These are phyloP conservation scores for Pseudogymnoascus sp. DNA, from an alignment of 2,329 filamentous ascomycete species.

Conservation along the genomic window DNA sequence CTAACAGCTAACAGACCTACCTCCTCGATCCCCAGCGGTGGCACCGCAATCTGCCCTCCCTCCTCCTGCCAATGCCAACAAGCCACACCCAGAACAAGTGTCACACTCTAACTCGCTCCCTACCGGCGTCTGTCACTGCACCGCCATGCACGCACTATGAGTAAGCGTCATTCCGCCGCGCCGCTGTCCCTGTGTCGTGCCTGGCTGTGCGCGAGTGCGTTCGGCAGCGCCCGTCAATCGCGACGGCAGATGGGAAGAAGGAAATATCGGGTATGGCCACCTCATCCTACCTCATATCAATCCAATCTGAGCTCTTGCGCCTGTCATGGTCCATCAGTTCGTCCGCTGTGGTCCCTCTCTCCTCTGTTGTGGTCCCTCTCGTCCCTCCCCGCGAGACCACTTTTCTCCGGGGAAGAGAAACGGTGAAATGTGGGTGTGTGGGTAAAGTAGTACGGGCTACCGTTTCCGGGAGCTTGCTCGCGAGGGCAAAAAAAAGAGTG, in stretches of 20 bases:
- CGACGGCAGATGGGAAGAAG: neutral
- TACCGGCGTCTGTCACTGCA: neutral
- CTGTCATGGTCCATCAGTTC: no score
- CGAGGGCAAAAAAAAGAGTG: neutral
- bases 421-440: neutral
- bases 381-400: neutral
- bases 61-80: no score
- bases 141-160: neutral
- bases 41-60: neutral
- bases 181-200: neutral
- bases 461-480: neutral
- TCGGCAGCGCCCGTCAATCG: neutral
- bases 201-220: neutral
- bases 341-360: no score
- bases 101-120: neutral
- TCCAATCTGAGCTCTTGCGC: no score
- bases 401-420: neutral
- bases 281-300: neutral
- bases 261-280: neutral
- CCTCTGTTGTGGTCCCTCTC: neutral
- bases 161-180: neutral
- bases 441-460: neutral
- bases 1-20: neutral
- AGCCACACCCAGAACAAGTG: neutral
- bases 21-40: neutral